phyloP scores from a whole-genome alignment of 1,139 yeast species.

The Yamadazyma conglobata region DNA sequence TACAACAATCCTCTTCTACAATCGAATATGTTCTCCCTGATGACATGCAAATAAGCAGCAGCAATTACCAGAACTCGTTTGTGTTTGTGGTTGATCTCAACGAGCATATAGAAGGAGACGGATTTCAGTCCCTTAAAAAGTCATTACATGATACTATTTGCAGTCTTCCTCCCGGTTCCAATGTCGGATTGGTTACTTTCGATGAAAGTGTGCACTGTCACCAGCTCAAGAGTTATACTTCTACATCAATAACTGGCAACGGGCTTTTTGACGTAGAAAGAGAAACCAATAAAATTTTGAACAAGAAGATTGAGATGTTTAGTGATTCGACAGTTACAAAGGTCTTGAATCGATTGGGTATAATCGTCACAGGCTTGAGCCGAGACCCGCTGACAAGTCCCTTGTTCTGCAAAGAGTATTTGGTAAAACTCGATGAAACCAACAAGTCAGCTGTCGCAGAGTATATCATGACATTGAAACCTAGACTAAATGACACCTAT shows the following conservation, averaged over 20 bases:
- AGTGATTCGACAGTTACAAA: conserved; percentile 5
- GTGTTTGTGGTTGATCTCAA: conserved; percentile 30
- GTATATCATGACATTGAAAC: conserved; percentile 18
- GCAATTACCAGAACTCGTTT: conserved; percentile 3
- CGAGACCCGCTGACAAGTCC: conserved; percentile 13
- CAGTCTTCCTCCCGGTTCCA: conserved; percentile 19
- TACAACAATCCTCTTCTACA: conserved; percentile 22
- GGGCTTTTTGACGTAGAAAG: conserved; percentile 6
- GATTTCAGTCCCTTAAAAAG: conserved; percentile 19
- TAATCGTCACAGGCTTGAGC: background rate
- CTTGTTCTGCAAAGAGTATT: conserved; percentile 4
- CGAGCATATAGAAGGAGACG: conserved; percentile 19
- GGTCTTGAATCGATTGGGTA: conserved; percentile 11
- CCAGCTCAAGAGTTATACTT: conserved; percentile 7
- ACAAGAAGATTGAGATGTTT: conserved; percentile 8
- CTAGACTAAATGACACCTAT: conserved; percentile 24
- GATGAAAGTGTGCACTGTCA: conserved; percentile 28
- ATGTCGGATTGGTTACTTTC: conserved; percentile 28
- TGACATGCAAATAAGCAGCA: conserved; percentile 15
- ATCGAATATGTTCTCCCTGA: conserved; percentile 28
- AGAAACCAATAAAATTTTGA: conserved; percentile 3
- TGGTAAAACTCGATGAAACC: conserved; percentile 4
- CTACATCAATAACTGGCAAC: conserved; percentile 4
- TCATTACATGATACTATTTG: conserved; percentile 18
- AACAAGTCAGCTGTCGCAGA: conserved; percentile 9